Evolutionary conservation across 768 basidiomycete genomes (phyloP).

Genomic region (Leccinum pellstonianum): DNA sequence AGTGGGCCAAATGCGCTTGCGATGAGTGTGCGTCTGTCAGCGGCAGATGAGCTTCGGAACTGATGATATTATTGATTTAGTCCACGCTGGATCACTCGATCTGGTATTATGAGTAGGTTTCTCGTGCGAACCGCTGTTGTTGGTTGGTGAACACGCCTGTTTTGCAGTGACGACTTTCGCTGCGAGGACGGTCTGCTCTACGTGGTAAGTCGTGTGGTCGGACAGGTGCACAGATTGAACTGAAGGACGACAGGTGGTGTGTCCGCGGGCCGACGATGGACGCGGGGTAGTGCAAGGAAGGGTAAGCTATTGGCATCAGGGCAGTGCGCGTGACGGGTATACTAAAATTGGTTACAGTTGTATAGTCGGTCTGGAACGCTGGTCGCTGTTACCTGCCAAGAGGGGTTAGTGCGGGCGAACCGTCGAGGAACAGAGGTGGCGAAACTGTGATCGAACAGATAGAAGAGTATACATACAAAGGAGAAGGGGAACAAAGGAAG

Average conservation of each 20-base stretch:
- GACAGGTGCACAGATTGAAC: background rate
- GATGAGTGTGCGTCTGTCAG: slow-evolving; percentile 56
- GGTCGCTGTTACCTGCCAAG: slow-evolving; percentile 77
- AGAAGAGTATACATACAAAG: slow-evolving; percentile 14
- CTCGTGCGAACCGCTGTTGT: background rate
- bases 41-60: background rate
- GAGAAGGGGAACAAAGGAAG: slow-evolving; percentile 19
- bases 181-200: slow-evolving; percentile 82
- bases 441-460: slow-evolving; percentile 20
- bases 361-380: slow-evolving; percentile 66
- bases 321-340: background rate
- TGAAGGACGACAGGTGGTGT: slow-evolving; percentile 48
- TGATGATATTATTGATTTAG: slow-evolving; percentile 11
- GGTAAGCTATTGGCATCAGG: slow-evolving; percentile 41
- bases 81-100: slow-evolving; percentile 79
- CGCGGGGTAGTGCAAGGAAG: slow-evolving; percentile 69
- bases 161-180: slow-evolving; percentile 63
- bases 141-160: slow-evolving; percentile 3
- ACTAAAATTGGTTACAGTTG: slow-evolving; percentile 43
- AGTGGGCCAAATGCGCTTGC: slow-evolving; percentile 49
- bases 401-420: slow-evolving; percentile 71
- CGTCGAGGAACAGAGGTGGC: slow-evolving; percentile 41
- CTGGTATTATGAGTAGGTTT: slow-evolving; percentile 69
- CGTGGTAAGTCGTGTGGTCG: slow-evolving; percentile 46
- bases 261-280: slow-evolving; percentile 62